Evolutionary conservation across 805 yeast genomes (phyloP).

Genomic region (Wickerhamiella brachini): DNA sequence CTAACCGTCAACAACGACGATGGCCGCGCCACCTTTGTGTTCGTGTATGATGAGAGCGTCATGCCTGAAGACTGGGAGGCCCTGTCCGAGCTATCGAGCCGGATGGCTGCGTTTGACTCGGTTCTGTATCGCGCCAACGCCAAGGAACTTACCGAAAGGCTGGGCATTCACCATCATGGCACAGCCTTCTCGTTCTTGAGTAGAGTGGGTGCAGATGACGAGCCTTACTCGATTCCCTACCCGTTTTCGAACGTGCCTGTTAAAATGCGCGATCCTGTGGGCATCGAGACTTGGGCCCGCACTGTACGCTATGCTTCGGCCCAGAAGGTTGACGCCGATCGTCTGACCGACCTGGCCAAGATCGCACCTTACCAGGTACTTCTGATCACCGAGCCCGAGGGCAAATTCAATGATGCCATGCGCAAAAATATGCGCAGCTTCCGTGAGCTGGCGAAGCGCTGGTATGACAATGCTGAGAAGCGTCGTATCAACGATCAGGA

Average conservation of each 20-base stretch:
- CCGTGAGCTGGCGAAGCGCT: conserved; percentile 2
- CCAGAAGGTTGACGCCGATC: conserved; percentile 1
- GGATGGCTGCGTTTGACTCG: conserved; percentile 10
- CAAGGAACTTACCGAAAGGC: conserved; percentile 8
- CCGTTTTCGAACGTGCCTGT: conserved; percentile 13
- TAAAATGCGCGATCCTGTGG: conserved; percentile 11
- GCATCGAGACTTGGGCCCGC: conserved; percentile 12
- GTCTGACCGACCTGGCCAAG: background rate
- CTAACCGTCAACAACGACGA: conserved; percentile 14
- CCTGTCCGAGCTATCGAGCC: conserved; percentile 22
- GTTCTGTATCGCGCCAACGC: conserved; percentile 11
- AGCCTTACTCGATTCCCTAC: conserved; percentile 3
- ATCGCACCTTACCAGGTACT: conserved; percentile 3
- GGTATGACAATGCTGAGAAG: conserved; percentile 2
- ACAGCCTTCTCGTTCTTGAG: conserved; percentile 8
- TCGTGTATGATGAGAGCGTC: conserved; percentile 27
- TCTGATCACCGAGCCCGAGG: background rate
- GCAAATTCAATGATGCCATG: background rate
- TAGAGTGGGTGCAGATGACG: background rate
- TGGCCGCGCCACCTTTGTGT: conserved; percentile 24
- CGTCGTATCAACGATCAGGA: conserved; percentile 12
- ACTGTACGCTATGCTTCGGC: background rate
- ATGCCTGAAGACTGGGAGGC: conserved; percentile 28
- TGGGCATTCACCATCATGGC: conserved; percentile 14
- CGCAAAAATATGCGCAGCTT: background rate